phyloP scores from a whole-genome alignment of 768 basidiomycete genomes.

The Paxillus rubicundulus region DNA sequence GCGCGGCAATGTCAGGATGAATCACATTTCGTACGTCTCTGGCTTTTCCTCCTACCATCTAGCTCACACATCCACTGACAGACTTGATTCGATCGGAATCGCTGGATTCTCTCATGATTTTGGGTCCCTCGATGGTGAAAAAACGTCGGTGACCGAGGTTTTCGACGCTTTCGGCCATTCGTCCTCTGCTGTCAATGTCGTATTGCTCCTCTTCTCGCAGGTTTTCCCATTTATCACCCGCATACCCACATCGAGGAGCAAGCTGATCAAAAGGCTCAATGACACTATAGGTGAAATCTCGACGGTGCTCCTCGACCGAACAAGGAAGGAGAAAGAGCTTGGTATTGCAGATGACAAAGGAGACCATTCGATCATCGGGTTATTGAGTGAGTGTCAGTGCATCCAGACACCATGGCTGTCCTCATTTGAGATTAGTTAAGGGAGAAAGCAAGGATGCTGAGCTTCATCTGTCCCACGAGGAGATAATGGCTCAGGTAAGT shows the following conservation, averaged over 20 bases:
- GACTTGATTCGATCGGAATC: constrained; percentile 44
- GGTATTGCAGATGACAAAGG: constrained; percentile 26
- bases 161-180: constrained; percentile 24
- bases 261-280: constrained; percentile 25
- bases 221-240: constrained; percentile 30
- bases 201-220: constrained; percentile 25
- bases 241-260: constrained; percentile 31
- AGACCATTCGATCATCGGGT: constrained; percentile 39
- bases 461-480: constrained; percentile 38
- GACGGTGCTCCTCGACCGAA: constrained; percentile 29
- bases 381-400: constrained; percentile 27
- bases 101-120: constrained; percentile 48
- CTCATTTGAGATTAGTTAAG: constrained; percentile 28
- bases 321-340: constrained; percentile 33
- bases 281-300: constrained; percentile 34
- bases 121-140: constrained; percentile 38
- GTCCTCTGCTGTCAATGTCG: constrained; percentile 6
- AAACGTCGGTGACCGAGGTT: constrained; percentile 20
- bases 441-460: constrained; percentile 31
- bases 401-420: background rate
- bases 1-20: constrained; percentile 36
- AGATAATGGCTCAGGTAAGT: constrained; percentile 36
- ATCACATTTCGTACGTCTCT: constrained; percentile 39
- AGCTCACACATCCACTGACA: constrained; percentile 5
- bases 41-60: background rate